These are phyloP conservation scores for Botryotinia calthae DNA, from an alignment of 2,329 filamentous ascomycete genomes.

Conservation along the genomic window DNA sequence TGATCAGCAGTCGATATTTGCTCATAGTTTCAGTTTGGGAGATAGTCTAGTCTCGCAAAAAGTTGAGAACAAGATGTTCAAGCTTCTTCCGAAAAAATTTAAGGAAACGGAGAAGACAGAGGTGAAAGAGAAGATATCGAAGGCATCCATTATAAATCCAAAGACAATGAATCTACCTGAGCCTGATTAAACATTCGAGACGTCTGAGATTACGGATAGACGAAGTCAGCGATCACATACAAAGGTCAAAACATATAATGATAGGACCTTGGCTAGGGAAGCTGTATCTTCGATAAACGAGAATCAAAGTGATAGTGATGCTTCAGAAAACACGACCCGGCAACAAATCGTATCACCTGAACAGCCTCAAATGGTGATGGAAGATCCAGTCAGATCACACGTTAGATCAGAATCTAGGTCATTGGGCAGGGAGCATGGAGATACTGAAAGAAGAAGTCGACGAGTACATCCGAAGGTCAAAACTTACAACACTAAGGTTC, in stretches of 20 bases:
- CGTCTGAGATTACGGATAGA: neutral
- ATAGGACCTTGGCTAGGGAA: neutral
- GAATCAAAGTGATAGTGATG: neutral
- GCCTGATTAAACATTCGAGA: neutral
- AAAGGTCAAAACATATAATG: neutral
- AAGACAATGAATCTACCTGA: neutral
- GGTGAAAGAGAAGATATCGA: neutral
- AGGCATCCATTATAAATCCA: neutral
- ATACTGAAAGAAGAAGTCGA: neutral
- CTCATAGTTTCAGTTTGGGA: neutral
- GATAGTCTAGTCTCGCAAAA: neutral
- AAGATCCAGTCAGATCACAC: neutral
- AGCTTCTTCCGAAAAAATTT: neutral
- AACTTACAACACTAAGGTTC: neutral
- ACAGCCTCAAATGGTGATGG: neutral
- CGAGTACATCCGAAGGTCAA: neutral
- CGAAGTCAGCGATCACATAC: neutral
- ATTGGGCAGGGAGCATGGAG: neutral
- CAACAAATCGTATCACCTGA: neutral
- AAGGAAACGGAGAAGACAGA: neutral
- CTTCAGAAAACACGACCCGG: neutral
- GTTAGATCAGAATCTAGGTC: neutral
- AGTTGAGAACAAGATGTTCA: neutral
- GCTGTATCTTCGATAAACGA: neutral
- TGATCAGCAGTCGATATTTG: neutral